phyloP scores from a whole-genome alignment of 176 grass and related monocot species.

The Tillandsia fasciculata region DNA sequence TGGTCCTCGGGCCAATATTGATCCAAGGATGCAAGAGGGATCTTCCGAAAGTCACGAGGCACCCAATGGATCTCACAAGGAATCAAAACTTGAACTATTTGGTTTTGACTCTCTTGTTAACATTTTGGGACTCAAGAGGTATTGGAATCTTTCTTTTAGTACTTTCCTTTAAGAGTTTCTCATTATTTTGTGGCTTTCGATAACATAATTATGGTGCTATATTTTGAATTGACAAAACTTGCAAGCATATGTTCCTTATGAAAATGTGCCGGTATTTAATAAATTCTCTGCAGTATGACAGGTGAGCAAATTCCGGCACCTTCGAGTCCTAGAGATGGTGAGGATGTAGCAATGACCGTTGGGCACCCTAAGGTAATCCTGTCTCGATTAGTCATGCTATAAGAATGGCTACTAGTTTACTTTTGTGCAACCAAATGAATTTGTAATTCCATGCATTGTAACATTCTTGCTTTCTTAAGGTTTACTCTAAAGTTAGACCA shows the following conservation, averaged over 20 bases:
- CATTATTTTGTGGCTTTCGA: neutral
- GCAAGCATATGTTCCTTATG: slow-evolving; percentile 2
- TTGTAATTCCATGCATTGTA: neutral
- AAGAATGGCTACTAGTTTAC: neutral
- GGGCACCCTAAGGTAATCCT: slow-evolving; percentile 57
- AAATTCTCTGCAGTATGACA: slow-evolving; percentile 81
- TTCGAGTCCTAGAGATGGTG: slow-evolving; percentile 88
- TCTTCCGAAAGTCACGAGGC: slow-evolving; percentile 47
- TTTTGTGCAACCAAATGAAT: neutral
- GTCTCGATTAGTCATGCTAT: neutral
- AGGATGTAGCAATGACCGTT: slow-evolving; percentile 84
- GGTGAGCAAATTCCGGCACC: slow-evolving; percentile 77
- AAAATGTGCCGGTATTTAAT: slow-evolving; percentile 34
- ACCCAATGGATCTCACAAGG: slow-evolving; percentile 41
- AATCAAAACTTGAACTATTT: slow-evolving; percentile 97
- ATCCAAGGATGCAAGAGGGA: slow-evolving; percentile 37
- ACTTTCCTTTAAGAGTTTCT: slow-evolving; percentile 8
- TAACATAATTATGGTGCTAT: neutral
- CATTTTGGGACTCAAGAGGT: slow-evolving; percentile 98
- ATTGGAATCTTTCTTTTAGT: slow-evolving; percentile 8
- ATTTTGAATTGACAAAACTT: neutral
- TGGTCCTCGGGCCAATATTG: slow-evolving; percentile 30
- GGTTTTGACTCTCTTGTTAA: slow-evolving; percentile 99
- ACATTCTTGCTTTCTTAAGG: neutral
- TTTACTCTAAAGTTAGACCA: neutral